Evolutionary conservation across 306 rosid genomes (phyloP).

Genomic region (Potentilla sterilis): DNA sequence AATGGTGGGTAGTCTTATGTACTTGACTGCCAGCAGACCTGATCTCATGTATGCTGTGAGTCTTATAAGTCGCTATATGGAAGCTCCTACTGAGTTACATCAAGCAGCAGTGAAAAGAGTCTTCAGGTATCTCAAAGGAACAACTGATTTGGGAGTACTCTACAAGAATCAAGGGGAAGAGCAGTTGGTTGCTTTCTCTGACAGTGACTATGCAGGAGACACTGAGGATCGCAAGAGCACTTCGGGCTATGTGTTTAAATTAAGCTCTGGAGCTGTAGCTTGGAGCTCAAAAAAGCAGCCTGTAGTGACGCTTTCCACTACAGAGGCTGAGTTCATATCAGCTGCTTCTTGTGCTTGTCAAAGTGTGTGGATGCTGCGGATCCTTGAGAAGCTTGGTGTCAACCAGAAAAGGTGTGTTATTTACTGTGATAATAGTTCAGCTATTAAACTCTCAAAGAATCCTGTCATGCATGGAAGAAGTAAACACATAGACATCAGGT

Average conservation of each 20-base stretch:
- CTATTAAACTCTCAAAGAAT: not conserved
- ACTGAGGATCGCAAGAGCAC: not conserved
- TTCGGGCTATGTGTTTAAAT: not conserved
- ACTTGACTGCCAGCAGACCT: not conserved
- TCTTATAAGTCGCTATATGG: not conserved
- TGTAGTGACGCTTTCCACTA: not conserved
- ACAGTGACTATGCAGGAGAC: too few species aligned
- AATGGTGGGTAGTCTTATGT: not conserved
- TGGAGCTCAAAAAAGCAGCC: not conserved
- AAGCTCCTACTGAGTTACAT: not conserved
- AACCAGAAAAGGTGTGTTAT: not conserved
- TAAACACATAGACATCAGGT: not conserved
- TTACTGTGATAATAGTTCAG: not conserved
- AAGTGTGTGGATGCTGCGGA: too few species aligned
- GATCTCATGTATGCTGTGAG: not conserved
- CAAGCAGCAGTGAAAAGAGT: not conserved
- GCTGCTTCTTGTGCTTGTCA: too few species aligned
- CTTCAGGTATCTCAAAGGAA: too few species aligned
- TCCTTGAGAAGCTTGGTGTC: too few species aligned
- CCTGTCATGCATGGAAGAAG: not conserved
- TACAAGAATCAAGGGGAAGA: too few species aligned
- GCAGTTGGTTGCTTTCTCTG: too few species aligned
- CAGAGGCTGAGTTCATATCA: too few species aligned
- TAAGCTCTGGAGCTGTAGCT: not conserved
- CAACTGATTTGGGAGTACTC: too few species aligned